Base-by-base conservation (phyloP, 768 basidiomycete genomes). In the Macrolepiota albuminosa region DNA sequence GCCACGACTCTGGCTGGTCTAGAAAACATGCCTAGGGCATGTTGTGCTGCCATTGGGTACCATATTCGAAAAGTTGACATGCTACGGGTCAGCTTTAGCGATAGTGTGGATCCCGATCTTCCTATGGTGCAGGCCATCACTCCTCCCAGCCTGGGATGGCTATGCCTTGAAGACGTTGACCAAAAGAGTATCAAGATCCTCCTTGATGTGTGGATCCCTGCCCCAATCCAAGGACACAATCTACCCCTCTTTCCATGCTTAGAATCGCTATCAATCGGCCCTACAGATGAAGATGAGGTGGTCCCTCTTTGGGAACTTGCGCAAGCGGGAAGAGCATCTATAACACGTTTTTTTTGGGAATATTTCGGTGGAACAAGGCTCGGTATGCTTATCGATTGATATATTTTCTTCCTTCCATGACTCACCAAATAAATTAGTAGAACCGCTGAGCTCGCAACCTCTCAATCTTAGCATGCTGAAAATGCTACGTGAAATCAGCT, bases 301-400 rank as follows among this genome's bases (percentile, higher is more conserved):
- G 24, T 3, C 4, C 43, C 56, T 7, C n/a, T 61, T 14, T 54
- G 50, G 36, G 26, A 61, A 8, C 26, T 61, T 39, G 24, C 45
- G 26, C 36, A 37, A 26, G 56, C 56, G 1, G 57, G 37, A 47
- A 49, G 47, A 14, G 21, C 48, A 13, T 49, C 56, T 31, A 33
- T 61, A 29, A 24, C 54, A 39, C 37, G 54, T 37, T 61, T 61
- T 16, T 21, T 58, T 37, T 61, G 61, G 61, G 56, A 54, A 29
- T 58, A 61, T 21, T 47, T 47, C 24, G 24, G 13, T 14, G 46
- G 26, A 31, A 16, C 51, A 61, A 18, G 54, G 42, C 24, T 4
- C 37, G 40, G 13, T 56, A 56, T 58, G 57, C 9, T 56, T 3
- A 18, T 43, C 33, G 29, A 18, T 14, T 24, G 43, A 4, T 36